Base-by-base conservation (phyloP, 2,329 filamentous ascomycete genomes). In the Trichoderma sp. region DNA sequence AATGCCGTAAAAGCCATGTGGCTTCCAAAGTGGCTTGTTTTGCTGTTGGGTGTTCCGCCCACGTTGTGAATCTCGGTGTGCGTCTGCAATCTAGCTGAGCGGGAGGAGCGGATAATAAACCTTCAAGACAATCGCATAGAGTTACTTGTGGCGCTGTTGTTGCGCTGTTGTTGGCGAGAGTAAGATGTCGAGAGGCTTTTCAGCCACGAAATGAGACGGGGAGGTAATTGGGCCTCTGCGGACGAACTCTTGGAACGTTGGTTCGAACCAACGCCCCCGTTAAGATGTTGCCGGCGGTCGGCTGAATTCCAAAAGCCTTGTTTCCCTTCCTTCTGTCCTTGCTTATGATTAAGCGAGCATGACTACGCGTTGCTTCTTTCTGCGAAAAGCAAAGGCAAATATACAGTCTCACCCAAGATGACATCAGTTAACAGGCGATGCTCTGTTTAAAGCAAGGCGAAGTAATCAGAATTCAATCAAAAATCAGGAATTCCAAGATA, bases 271-370 rank as follows among this genome's bases (percentile, higher is more conserved):
- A 12, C 22, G 19, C 42, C 35, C 19, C 35, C 19, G 35, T 52
- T 50, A 19, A 34, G 19, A 25, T 17, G 25, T 22, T 35, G 6
- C 32, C 58, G n/a, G 58, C n/a, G 29, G 15, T 59, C 25, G 37
- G 27, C 15, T n/a, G 19, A 22, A 25, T 22, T 35, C 5, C 13
- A 4, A 48, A 25, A 50, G 58, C 58, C 58, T 56, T 10, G 39
- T 19, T 19, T 48, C 22, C 19, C 39, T 45, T 22, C 35, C 35
- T 29, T 42, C 17, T n/a, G 25, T 12, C 39, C 27, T 50, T 61
- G 58, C 42, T 35, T 50, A 61, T 61, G 42, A 61, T 61, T 61
- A 61, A 61, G 58, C 58, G 42, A 52, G 58, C 45, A 34, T 35
- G n/a, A n/a, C 35, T 35, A 53, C 45, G 25, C 35, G 45, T 7